Evolutionary conservation across 2,329 filamentous ascomycete species (phyloP), one percentile per base, ranked within the genome.

Genomic region (Diaporthe eres): DNA sequence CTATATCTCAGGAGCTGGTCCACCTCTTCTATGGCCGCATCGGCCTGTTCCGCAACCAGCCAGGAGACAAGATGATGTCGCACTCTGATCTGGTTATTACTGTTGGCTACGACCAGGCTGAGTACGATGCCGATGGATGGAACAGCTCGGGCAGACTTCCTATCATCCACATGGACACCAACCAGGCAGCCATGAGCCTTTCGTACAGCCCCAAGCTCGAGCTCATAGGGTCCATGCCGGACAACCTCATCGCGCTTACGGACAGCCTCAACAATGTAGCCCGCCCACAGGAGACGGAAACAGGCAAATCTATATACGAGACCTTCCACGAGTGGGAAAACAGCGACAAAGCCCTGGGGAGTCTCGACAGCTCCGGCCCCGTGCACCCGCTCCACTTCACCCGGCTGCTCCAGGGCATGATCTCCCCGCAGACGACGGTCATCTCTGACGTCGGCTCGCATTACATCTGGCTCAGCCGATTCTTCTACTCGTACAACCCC

Each of bases 401-500:
- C 77, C 81, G 82, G 2, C 79, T 83, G 7, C 82, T 88, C 22
- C 87, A 88, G 78, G 78, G 81, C 15, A 80, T 82, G 6, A 82
- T 88, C 10, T 81, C 82, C 7, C 80, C 85, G 12, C 80, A 84
- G 55, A 87, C 86, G 0, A 85, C 84, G 0, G 85, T 88, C 22
- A 83, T 82, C n/a, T 83, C 81, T 49, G 87, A 88, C 75, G 85
- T 88, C 1, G 86, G 86, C 9, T 87, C 85, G 0, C 85, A 87
- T 25, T 88, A 88, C 81, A 88, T 88, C 78, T 88, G 85, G 80
- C 84, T 87, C 79, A 86, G 85, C 79, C 83, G 86, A 0, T 85
- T 84, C 80, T 87, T 86, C 81, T 85, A 84, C 78, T 82, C 84
- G 3, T 87, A 86, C 80, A 76, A 83, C 55, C 86, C 87, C 4